Evolutionary conservation across 345 rosid genomes (phyloP).

Genomic region (Eucalyptus virginea): DNA sequence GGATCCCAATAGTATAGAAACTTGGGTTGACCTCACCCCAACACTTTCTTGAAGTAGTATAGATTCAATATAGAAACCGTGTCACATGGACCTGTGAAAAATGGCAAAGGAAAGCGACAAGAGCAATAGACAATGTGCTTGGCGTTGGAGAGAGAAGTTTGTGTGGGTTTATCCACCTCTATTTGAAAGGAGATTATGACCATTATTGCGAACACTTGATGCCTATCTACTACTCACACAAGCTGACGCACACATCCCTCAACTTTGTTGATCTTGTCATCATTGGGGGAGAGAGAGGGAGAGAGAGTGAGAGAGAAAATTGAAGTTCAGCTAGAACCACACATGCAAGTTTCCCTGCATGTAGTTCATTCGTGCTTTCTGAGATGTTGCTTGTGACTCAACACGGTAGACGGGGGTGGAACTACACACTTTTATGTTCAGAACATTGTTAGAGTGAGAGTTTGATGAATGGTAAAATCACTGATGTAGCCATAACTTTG

Average conservation of each 20-base stretch:
- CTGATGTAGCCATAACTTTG: not conserved
- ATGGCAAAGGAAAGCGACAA: not conserved
- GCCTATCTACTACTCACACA: not conserved
- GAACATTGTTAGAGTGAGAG: not conserved
- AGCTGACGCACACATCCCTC: not conserved
- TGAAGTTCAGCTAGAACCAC: not conserved
- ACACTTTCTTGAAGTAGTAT: not conserved
- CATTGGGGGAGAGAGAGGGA: not conserved
- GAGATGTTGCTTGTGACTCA: not conserved
- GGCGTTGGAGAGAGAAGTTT: not conserved
- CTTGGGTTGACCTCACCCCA: not conserved
- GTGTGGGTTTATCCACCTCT: not conserved
- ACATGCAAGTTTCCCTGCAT: not conserved
- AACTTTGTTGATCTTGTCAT: not conserved
- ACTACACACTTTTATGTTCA: not conserved
- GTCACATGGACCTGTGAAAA: not conserved
- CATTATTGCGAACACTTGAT: not conserved
- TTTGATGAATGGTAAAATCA: not conserved
- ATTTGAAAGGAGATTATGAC: not conserved
- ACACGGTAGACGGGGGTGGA: not conserved
- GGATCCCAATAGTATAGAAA: not conserved
- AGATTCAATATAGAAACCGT: not conserved
- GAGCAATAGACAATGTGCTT: not conserved
- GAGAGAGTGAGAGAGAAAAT: not conserved
- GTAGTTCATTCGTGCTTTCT: not conserved